These are phyloP conservation scores for Rhizopogon rudus DNA, from an alignment of 768 basidiomycete species.

Conservation along the genomic window DNA sequence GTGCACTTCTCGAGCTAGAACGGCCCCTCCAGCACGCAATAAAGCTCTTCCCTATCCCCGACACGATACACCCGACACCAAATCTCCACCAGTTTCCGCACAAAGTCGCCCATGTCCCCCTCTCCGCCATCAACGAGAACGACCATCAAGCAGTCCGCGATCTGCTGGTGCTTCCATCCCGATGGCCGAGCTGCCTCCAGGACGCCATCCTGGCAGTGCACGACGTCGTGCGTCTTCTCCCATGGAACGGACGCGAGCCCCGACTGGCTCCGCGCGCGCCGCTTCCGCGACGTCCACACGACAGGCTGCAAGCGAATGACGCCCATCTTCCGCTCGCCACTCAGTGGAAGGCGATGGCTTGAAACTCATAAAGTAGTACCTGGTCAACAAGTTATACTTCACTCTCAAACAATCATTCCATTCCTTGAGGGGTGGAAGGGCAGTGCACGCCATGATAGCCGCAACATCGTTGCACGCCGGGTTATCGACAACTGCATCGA, in stretches of 20 bases:
- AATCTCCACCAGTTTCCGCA: constrained; percentile 19
- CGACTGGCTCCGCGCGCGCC: constrained; percentile 20
- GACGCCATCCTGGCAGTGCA: constrained; percentile 14
- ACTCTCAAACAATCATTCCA: constrained; percentile 28
- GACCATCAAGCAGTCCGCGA: constrained; percentile 27
- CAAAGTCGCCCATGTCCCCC: constrained; percentile 25
- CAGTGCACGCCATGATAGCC: constrained; percentile 23
- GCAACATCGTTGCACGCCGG: constrained; percentile 19
- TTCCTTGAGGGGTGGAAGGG: constrained; percentile 24
- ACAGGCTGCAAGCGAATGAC: constrained; percentile 18
- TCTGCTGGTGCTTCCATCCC: constrained; percentile 8
- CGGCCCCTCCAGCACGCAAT: constrained; percentile 12
- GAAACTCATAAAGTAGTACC: constrained; percentile 14
- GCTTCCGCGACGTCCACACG: constrained; percentile 23
- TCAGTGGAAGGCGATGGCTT: background rate
- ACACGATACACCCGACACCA: constrained; percentile 25
- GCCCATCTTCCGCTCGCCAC: constrained; percentile 17
- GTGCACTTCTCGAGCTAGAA: constrained; percentile 21
- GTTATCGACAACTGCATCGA: constrained; percentile 24
- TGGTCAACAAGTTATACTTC: constrained; percentile 29
- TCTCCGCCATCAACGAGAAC: constrained; percentile 22
- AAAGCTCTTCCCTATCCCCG: constrained; percentile 14
- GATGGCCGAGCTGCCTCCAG: constrained; percentile 21
- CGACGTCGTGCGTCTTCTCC: constrained; percentile 15
- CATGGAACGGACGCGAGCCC: constrained; percentile 19